Conservation (phyloP, 768 basidiomycete species). For the Boletus sp. region DNA sequence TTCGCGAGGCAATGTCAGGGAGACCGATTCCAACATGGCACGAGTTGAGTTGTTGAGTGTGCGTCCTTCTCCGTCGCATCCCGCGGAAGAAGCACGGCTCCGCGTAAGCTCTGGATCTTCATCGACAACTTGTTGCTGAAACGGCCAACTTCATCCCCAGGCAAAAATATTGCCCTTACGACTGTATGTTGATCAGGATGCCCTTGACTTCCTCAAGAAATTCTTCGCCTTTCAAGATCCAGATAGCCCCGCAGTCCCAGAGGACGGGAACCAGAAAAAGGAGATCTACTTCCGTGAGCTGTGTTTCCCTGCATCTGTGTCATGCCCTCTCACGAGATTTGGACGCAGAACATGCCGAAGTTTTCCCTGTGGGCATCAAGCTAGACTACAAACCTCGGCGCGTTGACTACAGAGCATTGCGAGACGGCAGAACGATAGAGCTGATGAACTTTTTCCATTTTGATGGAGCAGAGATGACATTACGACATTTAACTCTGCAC, state of each 20-base stretch:
- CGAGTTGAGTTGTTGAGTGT: conserved; percentile 75
- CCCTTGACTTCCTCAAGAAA: conserved; percentile 94
- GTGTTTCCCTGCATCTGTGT: background rate
- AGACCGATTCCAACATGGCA: conserved; percentile 94
- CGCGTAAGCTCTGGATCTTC: conserved; percentile 37
- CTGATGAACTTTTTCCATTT: conserved; percentile 99
- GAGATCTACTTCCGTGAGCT: conserved; percentile 74
- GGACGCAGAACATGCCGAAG: conserved; percentile 79
- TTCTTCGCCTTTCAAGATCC: conserved; percentile 88
- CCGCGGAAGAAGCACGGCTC: conserved; percentile 74
- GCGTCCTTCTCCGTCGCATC: conserved; percentile 62
- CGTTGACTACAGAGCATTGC: conserved; percentile 88
- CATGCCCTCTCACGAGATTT: conserved; percentile 1
- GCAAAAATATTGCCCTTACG: conserved; percentile 88
- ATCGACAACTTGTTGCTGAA: background rate
- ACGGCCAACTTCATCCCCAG: conserved; percentile 36
- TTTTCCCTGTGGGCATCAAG: conserved; percentile 93
- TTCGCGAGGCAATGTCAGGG: conserved; percentile 81
- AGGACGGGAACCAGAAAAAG: conserved; percentile 34
- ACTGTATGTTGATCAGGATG: conserved; percentile 96
- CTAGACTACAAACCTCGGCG: conserved; percentile 98
- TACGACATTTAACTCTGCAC: conserved; percentile 86
- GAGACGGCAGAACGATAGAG: conserved; percentile 90
- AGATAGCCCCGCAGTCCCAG: conserved; percentile 34
- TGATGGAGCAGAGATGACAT: conserved; percentile 96